Evolutionary conservation across 495 filamentous ascomycete species (phyloP).

Genomic region (Achaetomiella virescens): DNA sequence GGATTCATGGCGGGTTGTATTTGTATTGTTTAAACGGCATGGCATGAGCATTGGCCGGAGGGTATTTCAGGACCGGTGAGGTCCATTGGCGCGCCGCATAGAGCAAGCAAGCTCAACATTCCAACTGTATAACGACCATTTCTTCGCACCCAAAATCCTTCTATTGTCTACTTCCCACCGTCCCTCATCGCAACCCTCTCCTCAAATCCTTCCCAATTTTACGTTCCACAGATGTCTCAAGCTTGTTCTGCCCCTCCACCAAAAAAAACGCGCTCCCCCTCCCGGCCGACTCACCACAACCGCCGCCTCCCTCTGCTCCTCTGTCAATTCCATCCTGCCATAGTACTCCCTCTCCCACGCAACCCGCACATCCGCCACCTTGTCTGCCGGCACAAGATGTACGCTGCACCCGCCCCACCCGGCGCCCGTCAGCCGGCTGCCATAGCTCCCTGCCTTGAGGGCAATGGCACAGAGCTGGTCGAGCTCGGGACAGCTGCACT

Average conservation of each 20-base stretch:
- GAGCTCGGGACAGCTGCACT: constrained; percentile 85
- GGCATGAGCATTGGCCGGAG: too few species aligned
- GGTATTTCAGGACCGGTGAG: too few species aligned
- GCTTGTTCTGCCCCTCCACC: constrained; percentile 18
- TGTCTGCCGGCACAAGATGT: constrained; percentile 81
- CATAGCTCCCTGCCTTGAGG: constrained; percentile 68
- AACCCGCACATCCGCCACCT: constrained; percentile 71
- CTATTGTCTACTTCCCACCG: too few species aligned
- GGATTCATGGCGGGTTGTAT: too few species aligned
- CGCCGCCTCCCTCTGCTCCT: constrained; percentile 67
- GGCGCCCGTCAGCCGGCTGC: constrained; percentile 83
- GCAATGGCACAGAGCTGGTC: constrained; percentile 83
- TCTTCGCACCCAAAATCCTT: too few species aligned
- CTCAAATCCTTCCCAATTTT: too few species aligned
- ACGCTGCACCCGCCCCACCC: constrained; percentile 97
- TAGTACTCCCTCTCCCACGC: constrained; percentile 82
- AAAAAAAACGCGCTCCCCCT: constrained; percentile 55
- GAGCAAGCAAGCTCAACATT: too few species aligned
- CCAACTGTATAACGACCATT: too few species aligned
- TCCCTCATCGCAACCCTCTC: too few species aligned
- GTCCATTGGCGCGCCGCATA: too few species aligned
- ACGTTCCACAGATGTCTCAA: too few species aligned
- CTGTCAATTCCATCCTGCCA: constrained; percentile 62
- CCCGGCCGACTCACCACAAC: constrained; percentile 85
- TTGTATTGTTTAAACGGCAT: too few species aligned